phyloP scores from a whole-genome alignment of 805 yeast genomes.

The Yarrowia sp. region DNA sequence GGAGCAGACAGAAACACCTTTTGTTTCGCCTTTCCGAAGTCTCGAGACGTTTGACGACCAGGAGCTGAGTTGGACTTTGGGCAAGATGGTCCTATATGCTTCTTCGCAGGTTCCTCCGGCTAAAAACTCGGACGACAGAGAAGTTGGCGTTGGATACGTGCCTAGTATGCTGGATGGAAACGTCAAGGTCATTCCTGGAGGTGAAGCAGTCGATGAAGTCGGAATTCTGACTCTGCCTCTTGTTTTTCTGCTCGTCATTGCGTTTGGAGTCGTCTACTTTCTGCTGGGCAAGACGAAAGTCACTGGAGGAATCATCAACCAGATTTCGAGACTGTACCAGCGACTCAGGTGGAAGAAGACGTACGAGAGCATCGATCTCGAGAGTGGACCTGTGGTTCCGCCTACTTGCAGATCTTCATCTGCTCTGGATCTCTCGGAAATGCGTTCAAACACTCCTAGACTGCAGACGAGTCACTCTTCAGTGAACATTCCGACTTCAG shows the following conservation, averaged over 20 bases:
- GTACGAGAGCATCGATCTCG: neutral
- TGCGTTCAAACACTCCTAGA: neutral
- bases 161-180: slow-evolving; percentile 17
- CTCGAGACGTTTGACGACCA: slow-evolving; percentile 76
- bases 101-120: slow-evolving; percentile 50
- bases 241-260: neutral
- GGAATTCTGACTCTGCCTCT: neutral
- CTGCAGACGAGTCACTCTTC: neutral
- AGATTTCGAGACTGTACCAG: neutral
- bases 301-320: slow-evolving; percentile 1
- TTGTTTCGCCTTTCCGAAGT: slow-evolving; percentile 68
- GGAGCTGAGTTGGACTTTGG: slow-evolving; percentile 94
- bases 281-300: slow-evolving; percentile 3
- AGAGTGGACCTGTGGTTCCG: neutral
- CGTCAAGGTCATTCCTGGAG: slow-evolving; percentile 2
- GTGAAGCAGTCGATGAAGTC: neutral
- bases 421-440: slow-evolving; percentile 1
- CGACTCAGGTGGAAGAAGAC: neutral
- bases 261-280: slow-evolving; percentile 3
- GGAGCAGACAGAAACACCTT: slow-evolving; percentile 29
- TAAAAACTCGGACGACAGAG: neutral
- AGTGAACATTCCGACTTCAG: neutral
- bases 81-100: slow-evolving; percentile 79
- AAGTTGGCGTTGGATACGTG: slow-evolving; percentile 7
- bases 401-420: neutral